phyloP scores from a whole-genome alignment of 495 filamentous ascomycete genomes.

The Sphaerosporella brunnea region DNA sequence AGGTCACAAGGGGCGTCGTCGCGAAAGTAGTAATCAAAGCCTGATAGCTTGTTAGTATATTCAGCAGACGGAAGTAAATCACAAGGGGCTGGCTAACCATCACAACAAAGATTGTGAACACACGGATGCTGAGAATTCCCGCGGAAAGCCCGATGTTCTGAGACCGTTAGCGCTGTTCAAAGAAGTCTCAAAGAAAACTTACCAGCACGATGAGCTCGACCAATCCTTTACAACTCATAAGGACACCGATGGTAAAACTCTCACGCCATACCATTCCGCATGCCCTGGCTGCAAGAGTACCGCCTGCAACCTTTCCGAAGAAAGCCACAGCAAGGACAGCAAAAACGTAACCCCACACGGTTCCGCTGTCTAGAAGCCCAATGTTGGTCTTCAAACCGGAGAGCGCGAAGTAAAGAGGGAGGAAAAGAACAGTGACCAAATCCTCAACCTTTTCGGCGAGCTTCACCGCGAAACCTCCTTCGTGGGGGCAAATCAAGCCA shows the following conservation, averaged over 20 bases:
- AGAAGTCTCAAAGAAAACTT: constrained; percentile 27
- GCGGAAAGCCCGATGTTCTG: constrained; percentile 93
- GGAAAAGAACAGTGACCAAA: constrained; percentile 68
- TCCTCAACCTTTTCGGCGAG: constrained; percentile 95
- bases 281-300: constrained; percentile 56
- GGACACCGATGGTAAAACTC: constrained; percentile 70
- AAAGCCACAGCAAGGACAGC: constrained; percentile 74
- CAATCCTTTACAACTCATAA: constrained; percentile 97
- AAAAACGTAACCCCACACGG: constrained; percentile 84
- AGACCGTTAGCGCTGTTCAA: neutral
- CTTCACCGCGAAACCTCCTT: constrained; percentile 86
- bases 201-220: constrained; percentile 91
- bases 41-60: constrained; percentile 69
- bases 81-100: too few species aligned
- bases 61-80: too few species aligned
- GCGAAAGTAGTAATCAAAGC: constrained; percentile 81
- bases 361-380: constrained; percentile 63
- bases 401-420: constrained; percentile 88
- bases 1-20: constrained; percentile 65
- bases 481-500: constrained; percentile 83
- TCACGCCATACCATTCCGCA: constrained; percentile 84
- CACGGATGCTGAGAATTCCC: constrained; percentile 64
- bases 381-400: constrained; percentile 83
- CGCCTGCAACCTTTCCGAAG: constrained; percentile 67
- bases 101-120: constrained; percentile 98